Conservation (phyloP, 2,329 filamentous ascomycete species). For the Cladosporium velox region DNA sequence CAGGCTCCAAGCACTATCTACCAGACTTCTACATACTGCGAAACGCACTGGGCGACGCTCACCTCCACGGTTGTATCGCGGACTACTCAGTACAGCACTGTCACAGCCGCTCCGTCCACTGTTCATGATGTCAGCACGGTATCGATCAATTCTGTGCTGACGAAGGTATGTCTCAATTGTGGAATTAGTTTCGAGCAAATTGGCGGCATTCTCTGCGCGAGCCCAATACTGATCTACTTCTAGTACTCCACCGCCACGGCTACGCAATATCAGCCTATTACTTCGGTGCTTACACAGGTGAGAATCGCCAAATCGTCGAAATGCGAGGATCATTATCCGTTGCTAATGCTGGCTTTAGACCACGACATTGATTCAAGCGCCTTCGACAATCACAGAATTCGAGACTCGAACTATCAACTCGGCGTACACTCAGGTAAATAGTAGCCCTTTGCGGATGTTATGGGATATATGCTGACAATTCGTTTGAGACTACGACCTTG, state of each 20-base stretch:
- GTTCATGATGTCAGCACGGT: background rate
- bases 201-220: background rate
- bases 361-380: background rate
- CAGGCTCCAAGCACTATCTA: slow-evolving; percentile 13
- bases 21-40: slow-evolving; percentile 4
- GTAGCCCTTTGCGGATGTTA: background rate
- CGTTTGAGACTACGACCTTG: background rate
- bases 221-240: background rate
- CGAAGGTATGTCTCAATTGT: background rate
- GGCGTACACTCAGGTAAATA: background rate
- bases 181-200: background rate
- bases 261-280: background rate
- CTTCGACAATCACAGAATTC: background rate
- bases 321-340: background rate
- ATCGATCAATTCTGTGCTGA: slow-evolving; percentile 8
- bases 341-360: background rate
- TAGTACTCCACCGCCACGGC: background rate
- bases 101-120: slow-evolving; percentile 5
- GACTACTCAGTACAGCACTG: background rate
- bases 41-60: slow-evolving; percentile 6
- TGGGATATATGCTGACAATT: background rate
- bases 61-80: background rate
- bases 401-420: background rate
- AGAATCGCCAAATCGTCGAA: background rate
- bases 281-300: background rate